Conservation (phyloP, 306 rosid species). For the Cicer judaicum region DNA sequence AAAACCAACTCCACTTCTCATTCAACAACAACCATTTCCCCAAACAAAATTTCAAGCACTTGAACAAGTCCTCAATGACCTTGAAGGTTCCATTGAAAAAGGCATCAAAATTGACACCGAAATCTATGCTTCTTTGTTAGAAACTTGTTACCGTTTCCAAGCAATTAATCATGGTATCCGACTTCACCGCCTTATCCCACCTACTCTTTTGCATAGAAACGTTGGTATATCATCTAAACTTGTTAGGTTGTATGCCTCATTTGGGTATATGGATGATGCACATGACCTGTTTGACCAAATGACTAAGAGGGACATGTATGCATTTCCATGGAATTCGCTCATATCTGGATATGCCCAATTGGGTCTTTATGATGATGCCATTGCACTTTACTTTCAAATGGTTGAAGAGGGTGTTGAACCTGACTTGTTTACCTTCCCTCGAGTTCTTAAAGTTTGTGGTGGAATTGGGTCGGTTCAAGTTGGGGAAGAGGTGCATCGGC, state of each 20-base stretch:
- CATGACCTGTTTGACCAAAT: conserved; percentile 88
- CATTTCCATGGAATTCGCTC: conserved; percentile 89
- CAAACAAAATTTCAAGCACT: conserved; percentile 77
- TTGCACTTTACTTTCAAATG: conserved; percentile 92
- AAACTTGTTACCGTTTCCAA: conserved; percentile 67
- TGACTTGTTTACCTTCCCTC: conserved; percentile 75
- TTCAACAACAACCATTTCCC: conserved; percentile 55
- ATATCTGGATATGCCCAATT: conserved; percentile 76
- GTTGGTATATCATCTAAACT: conserved; percentile 72
- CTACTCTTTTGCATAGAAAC: conserved; percentile 56
- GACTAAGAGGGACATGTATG: conserved; percentile 53
- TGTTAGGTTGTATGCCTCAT: conserved; percentile 65
- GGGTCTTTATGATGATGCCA: conserved; percentile 73
- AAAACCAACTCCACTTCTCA: conserved; percentile 69
- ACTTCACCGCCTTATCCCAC: conserved; percentile 73
- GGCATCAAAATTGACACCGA: conserved; percentile 63
- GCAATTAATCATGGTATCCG: conserved; percentile 61
- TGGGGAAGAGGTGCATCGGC: conserved; percentile 81
- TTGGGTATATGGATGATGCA: conserved; percentile 46
- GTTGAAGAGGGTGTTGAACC: conserved; percentile 81
- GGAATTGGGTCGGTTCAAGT: conserved; percentile 80
- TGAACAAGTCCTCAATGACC: conserved; percentile 63
- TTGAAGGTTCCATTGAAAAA: conserved; percentile 62
- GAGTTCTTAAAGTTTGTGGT: conserved; percentile 79
- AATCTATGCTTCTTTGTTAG: conserved; percentile 75